phyloP scores from a whole-genome alignment of 352 stramenopile species.

The Plasmopara halstedii region DNA sequence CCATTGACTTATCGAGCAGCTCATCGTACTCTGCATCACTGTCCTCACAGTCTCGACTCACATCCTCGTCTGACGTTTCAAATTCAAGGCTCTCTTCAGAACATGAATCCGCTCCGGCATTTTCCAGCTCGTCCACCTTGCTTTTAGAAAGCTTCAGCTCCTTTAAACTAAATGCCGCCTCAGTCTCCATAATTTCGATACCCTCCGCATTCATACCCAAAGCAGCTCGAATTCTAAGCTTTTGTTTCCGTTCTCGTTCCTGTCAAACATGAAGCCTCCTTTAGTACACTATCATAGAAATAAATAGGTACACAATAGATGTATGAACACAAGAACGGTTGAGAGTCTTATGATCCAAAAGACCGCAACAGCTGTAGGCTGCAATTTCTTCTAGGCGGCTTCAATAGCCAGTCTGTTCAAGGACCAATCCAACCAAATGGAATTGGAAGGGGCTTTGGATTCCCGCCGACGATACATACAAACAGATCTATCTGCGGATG shows the following conservation, averaged over 20 bases:
- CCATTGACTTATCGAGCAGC: constrained; percentile 75
- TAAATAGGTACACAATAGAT: too few species aligned
- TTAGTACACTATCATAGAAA: too few species aligned
- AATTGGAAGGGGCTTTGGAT: constrained; percentile 84
- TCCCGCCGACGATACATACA: constrained; percentile 33
- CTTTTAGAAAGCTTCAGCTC: constrained; percentile 69
- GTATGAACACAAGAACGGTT: constrained; percentile 91
- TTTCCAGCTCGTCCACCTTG: constrained; percentile 74
- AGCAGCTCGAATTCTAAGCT: constrained; percentile 70
- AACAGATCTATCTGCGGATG: constrained; percentile 19
- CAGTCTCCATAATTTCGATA: constrained; percentile 74
- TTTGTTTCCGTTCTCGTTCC: constrained; percentile 83
- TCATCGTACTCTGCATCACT: constrained; percentile 77
- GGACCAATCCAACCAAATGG: constrained; percentile 77
- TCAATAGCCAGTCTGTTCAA: constrained; percentile 93
- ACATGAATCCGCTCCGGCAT: constrained; percentile 37
- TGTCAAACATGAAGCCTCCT: constrained; percentile 28
- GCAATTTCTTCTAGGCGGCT: constrained; percentile 73
- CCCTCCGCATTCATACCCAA: constrained; percentile 79
- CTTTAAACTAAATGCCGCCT: constrained; percentile 75
- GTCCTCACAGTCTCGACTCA: constrained; percentile 28
- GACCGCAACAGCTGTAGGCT: constrained; percentile 88
- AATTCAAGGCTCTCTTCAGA: constrained; percentile 36
- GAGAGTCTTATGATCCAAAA: constrained; percentile 54
- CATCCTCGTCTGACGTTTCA: constrained; percentile 28